Base-by-base conservation (phyloP, 257 asterid genomes). In the Thymus mandschuricus region DNA sequence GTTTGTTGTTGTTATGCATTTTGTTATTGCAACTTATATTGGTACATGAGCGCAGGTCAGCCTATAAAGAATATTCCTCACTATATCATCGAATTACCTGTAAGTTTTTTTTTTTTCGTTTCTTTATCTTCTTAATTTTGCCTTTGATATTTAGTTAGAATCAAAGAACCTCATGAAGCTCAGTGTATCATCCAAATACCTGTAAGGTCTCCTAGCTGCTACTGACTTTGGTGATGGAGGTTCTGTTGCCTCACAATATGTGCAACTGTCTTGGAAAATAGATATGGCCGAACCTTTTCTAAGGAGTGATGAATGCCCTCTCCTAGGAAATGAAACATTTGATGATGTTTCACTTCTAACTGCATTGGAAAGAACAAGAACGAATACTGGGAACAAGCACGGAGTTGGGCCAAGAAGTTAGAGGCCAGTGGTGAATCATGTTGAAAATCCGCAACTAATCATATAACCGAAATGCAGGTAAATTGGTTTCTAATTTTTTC, bases 391-490 rank as follows among this genome's bases (percentile, higher is more conserved):
- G 99, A 94, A 65, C 92, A 91, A 77, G 99, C 99, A 71, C 98
- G 97, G 77, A 84, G 81, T 76, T 94, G 97, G 97, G 99, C 96
- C 67, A 83, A 81, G 75, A 94, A 94, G 76, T 84, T 94, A 83
- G 99, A 94, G 81, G 89, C 86, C 69, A 83, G 95, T 79, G 96
- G 90, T 73, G 99, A 90, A 81, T 71, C 93, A 48, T 70, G 80
- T 66, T 91, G 97, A 98, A 89, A 83, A 81, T 89, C 87, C 79
- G 96, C 89, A 38, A 84, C 81, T 60, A 86, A 86, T 83, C 95
- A 91, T 88, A 97, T 94, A 66, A 94, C 99, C 46, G 93, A 94
- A 80, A 87, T 89, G 94, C 98, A 94, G 99, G 99, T 94, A 72
- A 52, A 34, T 58, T 64, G 38, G 38, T 28, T 59, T 76, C 27